Evolutionary conservation across 768 basidiomycete genomes (phyloP).

Genomic region (Calocybe indica): DNA sequence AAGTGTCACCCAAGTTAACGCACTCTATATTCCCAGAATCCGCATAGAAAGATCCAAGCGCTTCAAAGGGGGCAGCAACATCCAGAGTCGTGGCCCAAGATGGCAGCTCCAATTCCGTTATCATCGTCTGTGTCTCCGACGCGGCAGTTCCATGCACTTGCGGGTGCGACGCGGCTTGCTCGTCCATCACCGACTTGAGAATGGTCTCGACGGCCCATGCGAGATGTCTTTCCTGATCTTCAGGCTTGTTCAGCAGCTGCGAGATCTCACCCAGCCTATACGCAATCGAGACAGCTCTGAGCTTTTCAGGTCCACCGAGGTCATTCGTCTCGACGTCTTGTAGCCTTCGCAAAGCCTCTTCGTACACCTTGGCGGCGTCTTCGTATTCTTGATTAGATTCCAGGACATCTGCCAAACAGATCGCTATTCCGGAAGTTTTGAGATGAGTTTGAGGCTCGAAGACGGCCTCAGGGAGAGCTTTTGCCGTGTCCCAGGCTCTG

Average conservation of each 20-base stretch:
- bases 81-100: conserved; percentile 55
- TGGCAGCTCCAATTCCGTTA: conserved; percentile 52
- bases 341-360: conserved; percentile 27
- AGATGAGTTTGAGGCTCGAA: conserved; percentile 47
- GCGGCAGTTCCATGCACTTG: neutral
- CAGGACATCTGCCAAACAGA: conserved; percentile 51
- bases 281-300: conserved; percentile 33
- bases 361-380: conserved; percentile 32
- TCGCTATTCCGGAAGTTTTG: conserved; percentile 64
- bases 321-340: conserved; percentile 17
- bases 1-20: conserved; percentile 19
- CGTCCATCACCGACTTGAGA: conserved; percentile 26
- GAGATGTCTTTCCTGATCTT: conserved; percentile 39
- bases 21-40: conserved; percentile 51
- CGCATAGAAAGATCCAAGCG: conserved; percentile 58
- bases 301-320: conserved; percentile 20
- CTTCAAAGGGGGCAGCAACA: conserved; percentile 63
- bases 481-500: conserved; percentile 54
- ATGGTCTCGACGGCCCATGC: conserved; percentile 37
- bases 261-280: conserved; percentile 41
- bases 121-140: conserved; percentile 19
- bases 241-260: conserved; percentile 22
- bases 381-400: conserved; percentile 33
- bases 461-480: conserved; percentile 31
- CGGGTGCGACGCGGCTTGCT: neutral